Conservation (phyloP, 306 rosid genomes). For the Cucumis hystrix region DNA sequence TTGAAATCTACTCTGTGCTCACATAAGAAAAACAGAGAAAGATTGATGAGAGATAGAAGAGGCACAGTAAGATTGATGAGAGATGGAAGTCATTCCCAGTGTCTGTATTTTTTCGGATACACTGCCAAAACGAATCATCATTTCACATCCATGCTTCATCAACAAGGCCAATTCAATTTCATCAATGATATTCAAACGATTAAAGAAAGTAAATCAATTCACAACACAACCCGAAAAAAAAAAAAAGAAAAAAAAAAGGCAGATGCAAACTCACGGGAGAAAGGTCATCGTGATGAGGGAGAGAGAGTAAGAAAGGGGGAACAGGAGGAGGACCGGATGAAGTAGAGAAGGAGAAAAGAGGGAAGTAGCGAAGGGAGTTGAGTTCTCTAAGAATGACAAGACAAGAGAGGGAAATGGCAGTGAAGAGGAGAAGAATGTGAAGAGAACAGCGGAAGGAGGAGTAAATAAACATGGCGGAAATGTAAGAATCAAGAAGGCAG, state of each 20-base stretch:
- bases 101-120: background rate
- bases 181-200: background rate
- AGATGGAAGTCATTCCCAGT: background rate
- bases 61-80: background rate
- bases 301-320: slow-evolving; percentile 20
- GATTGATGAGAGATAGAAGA: background rate
- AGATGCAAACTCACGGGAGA: slow-evolving; percentile 31
- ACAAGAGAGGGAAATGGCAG: slow-evolving; percentile 36
- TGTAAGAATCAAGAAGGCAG: background rate
- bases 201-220: too few relatives aligned
- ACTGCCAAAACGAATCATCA: background rate
- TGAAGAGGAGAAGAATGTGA: slow-evolving; percentile 22
- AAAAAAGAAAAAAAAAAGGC: background rate
- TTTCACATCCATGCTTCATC: background rate
- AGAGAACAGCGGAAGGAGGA: background rate
- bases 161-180: background rate
- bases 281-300: slow-evolving; percentile 9
- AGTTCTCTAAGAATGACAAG: slow-evolving; percentile 32
- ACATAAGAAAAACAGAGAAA: background rate
- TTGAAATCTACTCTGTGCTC: background rate
- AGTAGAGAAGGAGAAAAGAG: slow-evolving; percentile 26
- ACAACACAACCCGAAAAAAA: too few relatives aligned
- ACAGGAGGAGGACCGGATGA: background rate
- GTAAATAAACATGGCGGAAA: slow-evolving; percentile 1
- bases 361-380: slow-evolving; percentile 29